These are phyloP conservation scores for Fraxinus angustifolia DNA, from an alignment of 305 asterid genomes.

Conservation along the genomic window DNA sequence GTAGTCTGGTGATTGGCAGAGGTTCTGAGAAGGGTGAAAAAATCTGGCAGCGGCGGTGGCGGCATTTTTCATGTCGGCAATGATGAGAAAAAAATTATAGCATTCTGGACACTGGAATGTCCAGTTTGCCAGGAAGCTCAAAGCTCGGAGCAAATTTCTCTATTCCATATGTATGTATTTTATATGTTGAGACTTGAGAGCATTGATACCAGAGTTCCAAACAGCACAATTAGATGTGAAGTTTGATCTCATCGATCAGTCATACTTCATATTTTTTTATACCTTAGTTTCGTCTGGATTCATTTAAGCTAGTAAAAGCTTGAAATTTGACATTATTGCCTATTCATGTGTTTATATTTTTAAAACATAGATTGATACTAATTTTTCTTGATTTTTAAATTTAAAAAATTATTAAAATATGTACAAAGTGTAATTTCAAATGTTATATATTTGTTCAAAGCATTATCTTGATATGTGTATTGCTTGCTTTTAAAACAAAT, in stretches of 20 bases:
- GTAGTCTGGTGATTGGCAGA: conserved; percentile 25
- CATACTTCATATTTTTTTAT: too few species aligned
- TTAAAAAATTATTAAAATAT: too few species aligned
- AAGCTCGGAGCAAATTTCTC: conserved; percentile 8
- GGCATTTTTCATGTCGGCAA: conserved; percentile 32
- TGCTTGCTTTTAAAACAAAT: not conserved
- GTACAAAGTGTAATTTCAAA: not conserved
- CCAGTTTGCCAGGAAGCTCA: conserved; percentile 11
- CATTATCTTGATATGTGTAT: not conserved
- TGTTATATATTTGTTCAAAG: not conserved
- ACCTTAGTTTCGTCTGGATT: not conserved
- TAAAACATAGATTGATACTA: too few species aligned
- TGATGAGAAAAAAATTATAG: not conserved
- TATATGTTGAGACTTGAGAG: too few species aligned
- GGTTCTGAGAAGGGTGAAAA: conserved; percentile 20
- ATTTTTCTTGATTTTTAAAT: too few species aligned
- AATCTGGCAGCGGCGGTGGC: conserved; percentile 36
- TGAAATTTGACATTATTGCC: not conserved
- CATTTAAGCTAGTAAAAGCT: not conserved
- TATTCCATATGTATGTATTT: not conserved
- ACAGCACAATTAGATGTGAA: not conserved
- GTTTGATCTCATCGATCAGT: not conserved
- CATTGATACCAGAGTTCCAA: not conserved
- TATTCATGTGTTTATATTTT: not conserved
- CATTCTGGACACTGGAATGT: conserved; percentile 21